Conservation (phyloP, 2,329 filamentous ascomycete species). For the Microdochium paspali region DNA sequence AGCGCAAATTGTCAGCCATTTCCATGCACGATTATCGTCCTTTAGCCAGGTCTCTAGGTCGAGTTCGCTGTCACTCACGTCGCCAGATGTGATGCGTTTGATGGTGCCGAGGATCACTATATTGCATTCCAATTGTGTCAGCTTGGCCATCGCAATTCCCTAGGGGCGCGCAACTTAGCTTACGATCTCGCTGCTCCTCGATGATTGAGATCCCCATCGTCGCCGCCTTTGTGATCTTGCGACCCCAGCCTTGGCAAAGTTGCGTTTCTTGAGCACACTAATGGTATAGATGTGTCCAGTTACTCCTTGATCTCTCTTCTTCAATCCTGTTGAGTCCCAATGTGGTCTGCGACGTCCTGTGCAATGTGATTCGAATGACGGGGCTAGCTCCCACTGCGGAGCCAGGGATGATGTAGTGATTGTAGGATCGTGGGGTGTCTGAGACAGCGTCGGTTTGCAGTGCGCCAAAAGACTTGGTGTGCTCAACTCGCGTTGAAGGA, state of each 20-base stretch:
- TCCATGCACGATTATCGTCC: background rate
- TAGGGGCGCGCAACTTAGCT: constrained; percentile 16
- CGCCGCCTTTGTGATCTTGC: constrained; percentile 18
- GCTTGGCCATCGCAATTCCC: background rate
- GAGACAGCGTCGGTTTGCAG: background rate
- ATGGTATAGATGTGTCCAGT: background rate
- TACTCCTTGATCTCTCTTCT: no score
- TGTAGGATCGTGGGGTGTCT: background rate
- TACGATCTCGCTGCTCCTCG: constrained; percentile 72
- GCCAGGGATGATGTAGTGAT: background rate
- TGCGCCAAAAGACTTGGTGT: no score
- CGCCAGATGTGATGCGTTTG: constrained; percentile 68
- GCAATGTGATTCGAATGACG: background rate
- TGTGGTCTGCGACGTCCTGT: no score
- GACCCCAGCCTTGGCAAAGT: background rate
- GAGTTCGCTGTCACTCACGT: constrained; percentile 44
- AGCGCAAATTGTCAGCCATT: constrained; percentile 4
- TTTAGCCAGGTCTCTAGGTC: constrained; percentile 6
- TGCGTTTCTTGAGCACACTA: background rate
- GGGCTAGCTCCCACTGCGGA: constrained; percentile 5
- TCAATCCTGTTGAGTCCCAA: no score
- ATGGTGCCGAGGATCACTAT: constrained; percentile 66
- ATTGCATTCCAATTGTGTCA: background rate
- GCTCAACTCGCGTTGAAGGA: no score
- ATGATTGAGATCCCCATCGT: constrained; percentile 80